Percentiles rank a stretch among this genome's conserved stretches.
Evolutionary conservation across 1,284 basidiomycete genomes (phyloP).

Genomic region (Puccinia horiana): DNA sequence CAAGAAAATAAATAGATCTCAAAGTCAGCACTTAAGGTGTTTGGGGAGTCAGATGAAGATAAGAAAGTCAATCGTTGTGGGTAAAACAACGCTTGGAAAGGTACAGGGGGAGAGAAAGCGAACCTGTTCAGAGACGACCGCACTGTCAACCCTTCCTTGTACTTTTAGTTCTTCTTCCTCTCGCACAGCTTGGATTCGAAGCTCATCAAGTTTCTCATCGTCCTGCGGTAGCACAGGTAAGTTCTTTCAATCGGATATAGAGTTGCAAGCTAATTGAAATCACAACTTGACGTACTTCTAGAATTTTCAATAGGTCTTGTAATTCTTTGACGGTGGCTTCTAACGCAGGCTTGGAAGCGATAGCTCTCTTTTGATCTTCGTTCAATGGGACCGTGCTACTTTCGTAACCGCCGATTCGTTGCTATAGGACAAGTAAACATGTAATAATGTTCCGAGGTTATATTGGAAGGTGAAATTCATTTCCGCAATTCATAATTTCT

Average conservation of each 20-base stretch:
- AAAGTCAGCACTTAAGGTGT: neutral
- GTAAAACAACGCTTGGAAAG: neutral
- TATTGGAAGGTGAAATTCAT: neutral
- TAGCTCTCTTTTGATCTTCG: conserved; percentile 56
- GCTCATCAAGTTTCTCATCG: conserved; percentile 55
- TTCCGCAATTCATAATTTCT: neutral
- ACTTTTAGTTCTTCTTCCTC: conserved; percentile 53
- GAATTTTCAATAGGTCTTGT: conserved; percentile 54
- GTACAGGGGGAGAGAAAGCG: neutral
- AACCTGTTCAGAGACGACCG: conserved; percentile 53
- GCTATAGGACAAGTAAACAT: conserved; percentile 49
- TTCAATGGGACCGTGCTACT: conserved; percentile 54
- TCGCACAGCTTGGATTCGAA: conserved; percentile 51
- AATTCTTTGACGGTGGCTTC: conserved; percentile 56
- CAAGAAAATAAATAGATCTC: neutral
- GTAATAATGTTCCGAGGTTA: neutral
- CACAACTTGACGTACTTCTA: conserved; percentile 52
- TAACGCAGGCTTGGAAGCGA: conserved; percentile 55
- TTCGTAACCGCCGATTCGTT: conserved; percentile 56
- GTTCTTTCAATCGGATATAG: neutral
- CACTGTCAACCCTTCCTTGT: conserved; percentile 52
- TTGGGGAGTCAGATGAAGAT: neutral
- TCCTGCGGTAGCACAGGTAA: conserved; percentile 49
- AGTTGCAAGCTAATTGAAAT: neutral
- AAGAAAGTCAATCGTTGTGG: neutral